Evolutionary conservation across 2,329 filamentous ascomycete genomes (phyloP).

Genomic region (Daldinia eschscholtzii): DNA sequence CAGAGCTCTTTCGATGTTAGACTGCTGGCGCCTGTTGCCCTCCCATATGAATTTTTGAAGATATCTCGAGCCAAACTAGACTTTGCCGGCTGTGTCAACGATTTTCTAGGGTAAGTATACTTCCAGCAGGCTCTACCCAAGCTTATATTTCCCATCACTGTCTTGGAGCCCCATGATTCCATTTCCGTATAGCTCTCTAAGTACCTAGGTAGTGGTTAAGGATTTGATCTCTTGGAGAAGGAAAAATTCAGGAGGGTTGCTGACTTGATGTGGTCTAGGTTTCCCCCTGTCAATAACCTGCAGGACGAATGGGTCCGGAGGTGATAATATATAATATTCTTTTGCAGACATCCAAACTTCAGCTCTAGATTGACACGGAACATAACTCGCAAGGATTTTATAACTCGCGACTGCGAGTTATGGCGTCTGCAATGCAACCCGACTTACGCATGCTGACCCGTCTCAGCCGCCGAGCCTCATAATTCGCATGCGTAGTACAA

Average conservation of each 20-base stretch:
- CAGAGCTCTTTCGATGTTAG: not conserved
- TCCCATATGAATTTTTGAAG: not conserved
- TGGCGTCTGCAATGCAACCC: not conserved
- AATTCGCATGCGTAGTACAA: not conserved
- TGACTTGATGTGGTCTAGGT: too few species aligned
- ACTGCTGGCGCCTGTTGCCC: not conserved
- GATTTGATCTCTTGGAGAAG: too few species aligned
- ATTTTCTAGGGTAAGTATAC: not conserved
- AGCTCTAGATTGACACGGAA: not conserved
- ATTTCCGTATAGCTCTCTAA: not conserved
- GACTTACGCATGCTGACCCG: not conserved
- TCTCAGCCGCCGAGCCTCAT: conserved; percentile 1
- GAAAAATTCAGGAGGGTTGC: too few species aligned
- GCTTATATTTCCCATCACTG: not conserved
- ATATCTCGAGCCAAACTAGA: not conserved
- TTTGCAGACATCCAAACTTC: not conserved
- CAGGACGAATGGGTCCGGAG: too few species aligned
- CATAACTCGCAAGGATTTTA: not conserved
- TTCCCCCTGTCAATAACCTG: too few species aligned
- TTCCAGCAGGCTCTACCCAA: not conserved
- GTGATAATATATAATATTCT: too few species aligned
- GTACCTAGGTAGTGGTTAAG: too few species aligned
- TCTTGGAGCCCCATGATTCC: not conserved
- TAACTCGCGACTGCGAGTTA: not conserved
- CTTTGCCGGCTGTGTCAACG: not conserved